Evolutionary conservation across 176 grass and related monocot species (phyloP).

Genomic region (Triticum turgidum): DNA sequence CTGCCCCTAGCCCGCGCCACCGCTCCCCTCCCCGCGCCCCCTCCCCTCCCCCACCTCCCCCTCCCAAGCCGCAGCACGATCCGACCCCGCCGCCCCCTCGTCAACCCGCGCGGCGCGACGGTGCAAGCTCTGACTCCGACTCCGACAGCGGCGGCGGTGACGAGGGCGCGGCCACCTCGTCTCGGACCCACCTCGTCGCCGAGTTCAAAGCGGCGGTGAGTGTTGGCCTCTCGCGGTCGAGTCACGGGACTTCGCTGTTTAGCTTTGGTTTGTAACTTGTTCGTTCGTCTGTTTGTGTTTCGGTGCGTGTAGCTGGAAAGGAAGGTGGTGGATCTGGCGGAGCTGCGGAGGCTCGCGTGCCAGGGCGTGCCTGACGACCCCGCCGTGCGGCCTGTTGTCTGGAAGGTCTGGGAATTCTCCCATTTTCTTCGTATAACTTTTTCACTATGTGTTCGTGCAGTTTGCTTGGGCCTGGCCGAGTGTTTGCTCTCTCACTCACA

Average conservation of each 20-base stretch:
- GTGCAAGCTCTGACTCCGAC: background rate
- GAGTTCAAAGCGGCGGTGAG: constrained; percentile 75
- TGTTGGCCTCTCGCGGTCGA: background rate
- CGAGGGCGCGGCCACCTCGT: constrained; percentile 33
- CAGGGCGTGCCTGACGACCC: constrained; percentile 70
- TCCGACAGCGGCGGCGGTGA: background rate
- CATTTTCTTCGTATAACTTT: background rate
- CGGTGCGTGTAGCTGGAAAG: constrained; percentile 50
- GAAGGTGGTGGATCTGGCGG: constrained; percentile 87
- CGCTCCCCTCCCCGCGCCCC: constrained; percentile 41
- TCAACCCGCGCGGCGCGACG: constrained; percentile 10
- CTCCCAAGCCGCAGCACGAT: constrained; percentile 34
- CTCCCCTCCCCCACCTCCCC: constrained; percentile 28
- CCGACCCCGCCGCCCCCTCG: constrained; percentile 25
- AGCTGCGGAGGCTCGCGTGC: constrained; percentile 76
- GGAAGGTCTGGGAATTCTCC: constrained; percentile 74
- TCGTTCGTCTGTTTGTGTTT: constrained; percentile 2
- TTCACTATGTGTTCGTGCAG: background rate
- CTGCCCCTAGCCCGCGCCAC: constrained; percentile 29
- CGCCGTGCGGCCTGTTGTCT: constrained; percentile 59
- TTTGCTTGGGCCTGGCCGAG: background rate
- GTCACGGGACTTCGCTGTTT: background rate
- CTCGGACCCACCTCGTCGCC: constrained; percentile 50
- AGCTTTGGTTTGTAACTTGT: background rate
- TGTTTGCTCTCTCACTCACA: background rate